Base-by-base conservation (phyloP, 495 filamentous ascomycete genomes). In the Durotheca rogersii region DNA sequence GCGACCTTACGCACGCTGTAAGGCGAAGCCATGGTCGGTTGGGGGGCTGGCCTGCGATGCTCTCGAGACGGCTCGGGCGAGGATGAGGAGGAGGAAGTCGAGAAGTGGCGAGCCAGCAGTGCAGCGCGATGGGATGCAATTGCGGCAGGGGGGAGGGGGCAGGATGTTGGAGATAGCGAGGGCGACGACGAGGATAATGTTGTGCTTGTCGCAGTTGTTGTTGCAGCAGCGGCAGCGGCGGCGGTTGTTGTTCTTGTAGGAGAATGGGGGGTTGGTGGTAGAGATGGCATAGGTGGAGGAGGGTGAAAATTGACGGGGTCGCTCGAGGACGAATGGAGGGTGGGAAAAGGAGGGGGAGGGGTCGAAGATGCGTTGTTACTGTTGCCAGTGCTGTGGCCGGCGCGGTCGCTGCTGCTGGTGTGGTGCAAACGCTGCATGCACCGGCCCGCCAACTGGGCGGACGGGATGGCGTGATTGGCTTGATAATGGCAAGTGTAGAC, bases 1-100 rank as follows among this genome's bases (percentile, higher is more conserved):
- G 81, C 94, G 62, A 96, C 79, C 81, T 93, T 96, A 69, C 92
- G 82, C 66, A 86, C 69, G 58, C 77, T 74, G 72, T 87, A 92
- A 19, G 62, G 64, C 38, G 79, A 73, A 19, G 77, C 71, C 75
- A 81, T 89, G 53, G 53, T 71, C 67, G 60, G 54, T 49, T 56
- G 39, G 38, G 54, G 75, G 38, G 72, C 65, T 69, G 78, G 15
- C 15, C 50, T 46, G 38, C 42, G 11, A 12, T 51, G 34, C 23
- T 9, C 9, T 9, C 23, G 4, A 4, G 23, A 9, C 9, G 23
- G 53, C 11, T 42, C 51, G 38, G 43, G 44, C 14, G 4, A 9
- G 23, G 58, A 49, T 10, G 55, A 49, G 6, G 67, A 53, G 41
- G 69, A 19, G 7, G 66, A 60, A 47, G 63, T 64, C 61, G 74